Percentiles rank a stretch among this genome's conserved stretches.
These are phyloP conservation scores for Daldinia eschscholtzii DNA, from an alignment of 2,329 filamentous ascomycete genomes.

Conservation along the genomic window DNA sequence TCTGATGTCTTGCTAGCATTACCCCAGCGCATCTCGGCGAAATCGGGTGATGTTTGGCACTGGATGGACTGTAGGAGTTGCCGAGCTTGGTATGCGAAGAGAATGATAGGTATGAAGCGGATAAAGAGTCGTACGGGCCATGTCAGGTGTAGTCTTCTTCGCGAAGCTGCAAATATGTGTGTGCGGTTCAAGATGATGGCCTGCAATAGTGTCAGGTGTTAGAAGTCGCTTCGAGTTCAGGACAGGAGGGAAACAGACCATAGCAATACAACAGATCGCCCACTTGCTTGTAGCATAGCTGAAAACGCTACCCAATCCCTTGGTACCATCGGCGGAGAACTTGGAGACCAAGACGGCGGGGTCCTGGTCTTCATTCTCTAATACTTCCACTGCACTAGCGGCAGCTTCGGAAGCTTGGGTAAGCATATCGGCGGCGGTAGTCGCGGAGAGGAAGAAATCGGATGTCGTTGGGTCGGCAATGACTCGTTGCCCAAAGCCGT, in stretches of 20 bases:
- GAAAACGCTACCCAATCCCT: slow-evolving; percentile 87
- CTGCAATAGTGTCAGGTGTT: slow-evolving; percentile 53
- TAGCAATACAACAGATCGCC: slow-evolving; percentile 88
- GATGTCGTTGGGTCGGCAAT: slow-evolving; percentile 52
- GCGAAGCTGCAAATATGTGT: slow-evolving; percentile 90
- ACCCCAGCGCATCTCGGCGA: slow-evolving; percentile 76
- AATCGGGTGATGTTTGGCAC: slow-evolving; percentile 87
- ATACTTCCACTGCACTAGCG: slow-evolving; percentile 57
- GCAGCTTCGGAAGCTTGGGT: slow-evolving; percentile 55
- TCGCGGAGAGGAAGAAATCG: slow-evolving; percentile 62
- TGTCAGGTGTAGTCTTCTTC: slow-evolving; percentile 80
- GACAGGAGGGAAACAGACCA: slow-evolving; percentile 61
- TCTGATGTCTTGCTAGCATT: slow-evolving; percentile 73
- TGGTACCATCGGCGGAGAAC: slow-evolving; percentile 69
- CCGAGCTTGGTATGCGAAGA: slow-evolving; percentile 77
- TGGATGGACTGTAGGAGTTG: slow-evolving; percentile 85
- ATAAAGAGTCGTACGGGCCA: slow-evolving; percentile 79
- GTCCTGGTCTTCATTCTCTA: slow-evolving; percentile 59
- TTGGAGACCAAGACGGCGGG: slow-evolving; percentile 58
- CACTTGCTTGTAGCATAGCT: slow-evolving; percentile 92
- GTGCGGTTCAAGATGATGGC: slow-evolving; percentile 91
- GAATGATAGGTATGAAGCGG: slow-evolving; percentile 76
- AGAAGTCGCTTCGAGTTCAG: slow-evolving; percentile 19
- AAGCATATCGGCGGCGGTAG: slow-evolving; percentile 63
- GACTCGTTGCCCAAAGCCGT: slow-evolving; percentile 68